Evolutionary conservation across 1,139 yeast species (phyloP), one percentile per base, ranked within the genome.

Genomic region (Yamadazyma taylorii): DNA sequence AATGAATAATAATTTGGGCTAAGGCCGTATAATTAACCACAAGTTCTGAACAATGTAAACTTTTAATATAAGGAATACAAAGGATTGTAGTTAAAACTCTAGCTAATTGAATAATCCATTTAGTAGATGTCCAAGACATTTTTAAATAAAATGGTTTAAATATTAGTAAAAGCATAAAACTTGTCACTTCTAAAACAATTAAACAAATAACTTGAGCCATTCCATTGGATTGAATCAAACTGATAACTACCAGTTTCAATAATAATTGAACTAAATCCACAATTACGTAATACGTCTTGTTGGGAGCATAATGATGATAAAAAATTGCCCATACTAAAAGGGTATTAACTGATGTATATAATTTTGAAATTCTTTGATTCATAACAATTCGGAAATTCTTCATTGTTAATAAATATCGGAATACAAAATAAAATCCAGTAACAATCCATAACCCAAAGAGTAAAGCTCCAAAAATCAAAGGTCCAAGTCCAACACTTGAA

Each of bases 261-360:
- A 75, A 33, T 5, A 66, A 37, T 4, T 59, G 56, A 0, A 52
- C 24, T 10, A 59, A 49, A 28, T 75, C 78, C 28, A 68, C 45
- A 2, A 63, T 48, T 6, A 68, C 64, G 46, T 56, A 77, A 38
- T 54, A 58, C 1, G 72, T 63, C 40, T 61, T 58, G 17, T 62
- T 55, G 2, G 81, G 80, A 19, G 65, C 63, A 48, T 69, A 73
- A 23, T 61, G 61, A 41, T 67, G 64, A 50, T 76, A 78, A 17
- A 64, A 52, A 34, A 61, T 61, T 3, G 73, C 66, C 80, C 81
- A 78, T 2, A 67, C 42, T 37, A 75, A 58, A 33, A 77, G 67
- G 3, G 69, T 58, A 40, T 61, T 69, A 37, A 75, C 61, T 2
- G 79, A 74, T 2, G 79, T 69, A 48, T 76, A 78, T 4, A 78